phyloP scores from a whole-genome alignment of 23 red algal genomes.

The Cyanidiococcus yangmingshanensis region DNA sequence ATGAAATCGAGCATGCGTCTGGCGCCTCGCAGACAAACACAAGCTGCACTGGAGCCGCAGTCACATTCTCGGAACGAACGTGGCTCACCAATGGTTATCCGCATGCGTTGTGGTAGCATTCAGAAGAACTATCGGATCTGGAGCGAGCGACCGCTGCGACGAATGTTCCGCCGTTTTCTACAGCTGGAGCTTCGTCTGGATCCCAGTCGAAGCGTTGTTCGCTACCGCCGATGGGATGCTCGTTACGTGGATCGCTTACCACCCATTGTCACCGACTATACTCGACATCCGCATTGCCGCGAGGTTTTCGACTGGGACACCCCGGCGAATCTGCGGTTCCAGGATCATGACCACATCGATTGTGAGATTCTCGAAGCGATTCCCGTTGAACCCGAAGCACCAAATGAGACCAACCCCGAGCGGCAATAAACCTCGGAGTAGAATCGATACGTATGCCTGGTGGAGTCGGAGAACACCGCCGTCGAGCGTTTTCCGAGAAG shows the following conservation, averaged over 20 bases:
- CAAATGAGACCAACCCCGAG: no score
- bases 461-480: no score
- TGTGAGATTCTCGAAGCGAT: not conserved
- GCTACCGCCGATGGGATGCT: not conserved
- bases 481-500: no score
- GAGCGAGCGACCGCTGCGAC: not conserved
- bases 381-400: no score
- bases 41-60: no score
- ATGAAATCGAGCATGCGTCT: no score
- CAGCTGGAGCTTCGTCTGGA: not conserved
- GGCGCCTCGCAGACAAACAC: no score
- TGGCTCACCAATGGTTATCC: not conserved
- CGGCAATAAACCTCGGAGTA: no score
- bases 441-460: no score
- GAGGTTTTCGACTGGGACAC: not conserved
- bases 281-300: not conserved
- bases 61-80: not conserved
- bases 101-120: not conserved
- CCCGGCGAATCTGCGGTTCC: not conserved
- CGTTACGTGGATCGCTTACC: not conserved
- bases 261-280: not conserved
- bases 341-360: not conserved
- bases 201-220: not conserved
- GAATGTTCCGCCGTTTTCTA: not conserved
- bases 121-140: not conserved